These are phyloP conservation scores for Luvunga scandens DNA, from an alignment of 345 rosid genomes.

Conservation along the genomic window DNA sequence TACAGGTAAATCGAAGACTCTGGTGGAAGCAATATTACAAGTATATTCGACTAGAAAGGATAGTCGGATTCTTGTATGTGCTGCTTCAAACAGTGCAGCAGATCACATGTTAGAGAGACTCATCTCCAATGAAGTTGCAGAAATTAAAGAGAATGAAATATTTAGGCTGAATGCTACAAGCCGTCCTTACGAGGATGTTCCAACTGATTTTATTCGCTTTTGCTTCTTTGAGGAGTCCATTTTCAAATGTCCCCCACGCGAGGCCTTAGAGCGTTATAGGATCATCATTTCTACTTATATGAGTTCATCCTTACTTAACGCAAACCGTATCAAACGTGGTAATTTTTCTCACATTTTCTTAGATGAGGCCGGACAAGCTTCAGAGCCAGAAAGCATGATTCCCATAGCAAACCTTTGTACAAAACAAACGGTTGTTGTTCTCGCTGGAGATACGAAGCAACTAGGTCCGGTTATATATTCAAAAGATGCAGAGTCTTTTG, in stretches of 20 bases:
- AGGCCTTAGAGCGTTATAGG: constrained; percentile 38
- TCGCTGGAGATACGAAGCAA: constrained; percentile 70
- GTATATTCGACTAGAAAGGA: constrained; percentile 26
- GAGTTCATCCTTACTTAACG: constrained; percentile 43
- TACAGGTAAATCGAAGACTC: constrained; percentile 58
- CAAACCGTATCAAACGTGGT: constrained; percentile 35
- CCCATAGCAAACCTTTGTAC: constrained; percentile 42
- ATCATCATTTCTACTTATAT: constrained; percentile 51
- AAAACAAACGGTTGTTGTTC: constrained; percentile 51
- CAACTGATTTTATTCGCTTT: constrained; percentile 31
- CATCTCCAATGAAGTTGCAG: constrained; percentile 24
- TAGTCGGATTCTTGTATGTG: constrained; percentile 50
- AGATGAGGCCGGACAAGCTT: constrained; percentile 79
- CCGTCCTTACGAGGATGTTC: constrained; percentile 50
- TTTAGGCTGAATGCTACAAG: constrained; percentile 56
- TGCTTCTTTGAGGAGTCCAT: constrained; percentile 38
- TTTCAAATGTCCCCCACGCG: constrained; percentile 50
- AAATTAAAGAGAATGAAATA: constrained; percentile 42
- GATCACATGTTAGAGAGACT: constrained; percentile 56
- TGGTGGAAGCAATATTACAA: constrained; percentile 59
- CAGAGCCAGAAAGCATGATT: constrained; percentile 70
- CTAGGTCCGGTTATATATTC: constrained; percentile 61
- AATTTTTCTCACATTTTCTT: constrained; percentile 69
- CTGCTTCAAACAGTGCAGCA: constrained; percentile 69
- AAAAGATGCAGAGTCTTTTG: constrained; percentile 38